A percentile compares a stretch with the other conserved stretches of the same genome.
Evolutionary conservation across 129 eudicot species (phyloP).

Genomic region (Tagetes patula): DNA sequence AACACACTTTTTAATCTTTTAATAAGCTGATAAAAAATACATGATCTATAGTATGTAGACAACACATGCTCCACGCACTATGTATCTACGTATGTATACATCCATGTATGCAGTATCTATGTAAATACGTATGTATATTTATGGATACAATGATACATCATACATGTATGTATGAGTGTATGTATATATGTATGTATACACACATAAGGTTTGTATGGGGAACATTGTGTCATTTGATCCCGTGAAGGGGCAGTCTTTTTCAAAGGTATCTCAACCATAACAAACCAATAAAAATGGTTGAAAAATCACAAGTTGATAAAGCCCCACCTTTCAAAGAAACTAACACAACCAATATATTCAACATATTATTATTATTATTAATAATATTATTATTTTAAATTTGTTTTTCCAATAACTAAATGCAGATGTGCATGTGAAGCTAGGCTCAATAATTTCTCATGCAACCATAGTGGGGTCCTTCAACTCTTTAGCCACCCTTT

Average conservation of each 20-base stretch:
- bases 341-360: constrained; percentile 24
- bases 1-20: background rate
- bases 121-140: background rate
- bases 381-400: background rate
- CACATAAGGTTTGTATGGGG: background rate
- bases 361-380: background rate
- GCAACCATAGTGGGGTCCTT: constrained; percentile 71
- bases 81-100: background rate
- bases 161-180: background rate
- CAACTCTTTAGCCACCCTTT: constrained; percentile 57
- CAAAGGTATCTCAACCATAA: constrained; percentile 29
- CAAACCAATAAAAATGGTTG: constrained; percentile 35
- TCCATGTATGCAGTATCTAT: background rate
- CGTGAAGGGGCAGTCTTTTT: constrained; percentile 44
- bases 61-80: too few species aligned
- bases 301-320: constrained; percentile 36
- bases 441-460: constrained; percentile 83
- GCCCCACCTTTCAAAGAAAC: constrained; percentile 28
- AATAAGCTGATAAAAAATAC: too few species aligned
- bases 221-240: constrained; percentile 22
- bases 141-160: too few species aligned
- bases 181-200: background rate
- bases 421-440: constrained; percentile 70
- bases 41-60: too few species aligned
- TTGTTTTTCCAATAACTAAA: constrained; percentile 20